These are phyloP conservation scores for Cryptococcus sp. DNA, from an alignment of 1,284 basidiomycete species.

Conservation along the genomic window DNA sequence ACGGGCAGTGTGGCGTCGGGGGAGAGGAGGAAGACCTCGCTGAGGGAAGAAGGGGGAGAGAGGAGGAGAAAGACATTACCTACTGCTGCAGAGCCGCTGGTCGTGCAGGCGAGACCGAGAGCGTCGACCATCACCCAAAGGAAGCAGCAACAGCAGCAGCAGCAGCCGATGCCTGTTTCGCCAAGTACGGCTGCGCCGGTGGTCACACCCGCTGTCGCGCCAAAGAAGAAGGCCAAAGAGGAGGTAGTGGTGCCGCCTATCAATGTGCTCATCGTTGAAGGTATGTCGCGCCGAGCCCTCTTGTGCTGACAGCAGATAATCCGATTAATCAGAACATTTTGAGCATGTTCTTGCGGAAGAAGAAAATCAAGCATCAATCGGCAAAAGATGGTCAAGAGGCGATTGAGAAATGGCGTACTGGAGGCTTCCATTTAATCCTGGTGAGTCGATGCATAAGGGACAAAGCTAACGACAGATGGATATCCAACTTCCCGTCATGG, in stretches of 20 bases:
- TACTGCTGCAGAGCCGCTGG: constrained; percentile 20
- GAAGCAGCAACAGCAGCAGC: not conserved
- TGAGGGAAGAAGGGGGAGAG: constrained; percentile 3
- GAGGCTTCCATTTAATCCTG: constrained; percentile 91
- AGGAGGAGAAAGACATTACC: constrained; percentile 22
- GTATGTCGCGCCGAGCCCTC: constrained; percentile 50
- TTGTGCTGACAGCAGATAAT: constrained; percentile 63
- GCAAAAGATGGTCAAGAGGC: constrained; percentile 95
- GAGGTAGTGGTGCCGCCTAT: constrained; percentile 79
- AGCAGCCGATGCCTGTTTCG: constrained; percentile 5
- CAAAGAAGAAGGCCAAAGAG: constrained; percentile 40
- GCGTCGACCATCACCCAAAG: constrained; percentile 21
- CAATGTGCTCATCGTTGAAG: constrained; percentile 92
- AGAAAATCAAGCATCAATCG: constrained; percentile 90
- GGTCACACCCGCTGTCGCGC: constrained; percentile 5
- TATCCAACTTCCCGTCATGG: constrained; percentile 98
- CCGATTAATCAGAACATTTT: constrained; percentile 97
- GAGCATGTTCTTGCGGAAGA: constrained; percentile 91
- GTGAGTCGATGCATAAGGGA: constrained; percentile 51
- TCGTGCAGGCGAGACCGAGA: constrained; percentile 33
- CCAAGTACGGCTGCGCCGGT: constrained; percentile 9
- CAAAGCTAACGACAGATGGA: constrained; percentile 69
- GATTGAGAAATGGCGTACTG: constrained; percentile 90
- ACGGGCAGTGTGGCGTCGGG: too few species aligned
- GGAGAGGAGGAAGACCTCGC: not conserved